phyloP scores from a whole-genome alignment of 2,329 filamentous ascomycete species.

The Phialemoniopsis sp. region DNA sequence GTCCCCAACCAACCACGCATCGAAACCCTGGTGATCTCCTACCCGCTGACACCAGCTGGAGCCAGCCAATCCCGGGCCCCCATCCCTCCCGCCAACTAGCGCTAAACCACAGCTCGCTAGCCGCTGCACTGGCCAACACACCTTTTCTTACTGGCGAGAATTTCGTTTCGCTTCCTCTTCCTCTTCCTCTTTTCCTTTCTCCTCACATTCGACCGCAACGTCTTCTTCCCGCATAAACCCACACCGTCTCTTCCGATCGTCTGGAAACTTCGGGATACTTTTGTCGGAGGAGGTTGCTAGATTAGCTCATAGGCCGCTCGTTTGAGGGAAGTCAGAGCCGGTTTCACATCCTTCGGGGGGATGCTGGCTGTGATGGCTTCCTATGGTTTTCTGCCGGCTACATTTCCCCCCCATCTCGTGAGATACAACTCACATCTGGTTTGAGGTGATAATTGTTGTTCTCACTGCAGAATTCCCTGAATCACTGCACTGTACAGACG shows the following conservation, averaged over 20 bases:
- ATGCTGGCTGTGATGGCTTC: constrained; percentile 12
- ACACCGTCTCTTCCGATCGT: not conserved
- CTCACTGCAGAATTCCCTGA: too few relatives aligned
- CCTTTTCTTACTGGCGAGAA: not conserved
- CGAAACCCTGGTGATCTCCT: too few relatives aligned
- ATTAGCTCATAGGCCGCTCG: constrained; percentile 14
- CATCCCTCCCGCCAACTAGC: too few relatives aligned
- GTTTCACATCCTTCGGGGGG: not conserved
- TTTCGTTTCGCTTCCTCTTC: not conserved
- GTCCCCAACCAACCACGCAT: too few relatives aligned
- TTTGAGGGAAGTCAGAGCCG: constrained; percentile 18
- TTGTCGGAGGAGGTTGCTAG: constrained; percentile 12
- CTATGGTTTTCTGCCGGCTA: constrained; percentile 15
- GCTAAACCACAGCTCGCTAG: too few relatives aligned
- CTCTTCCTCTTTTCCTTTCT: not conserved
- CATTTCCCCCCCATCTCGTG: constrained; percentile 3
- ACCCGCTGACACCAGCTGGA: too few relatives aligned
- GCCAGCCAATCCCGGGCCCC: too few relatives aligned
- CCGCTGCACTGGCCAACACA: too few relatives aligned
- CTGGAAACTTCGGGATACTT: not conserved
- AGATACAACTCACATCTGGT: too few relatives aligned
- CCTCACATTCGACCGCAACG: constrained; percentile 8
- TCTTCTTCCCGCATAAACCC: constrained; percentile 6
- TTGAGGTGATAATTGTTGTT: too few relatives aligned
- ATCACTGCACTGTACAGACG: too few relatives aligned